phyloP scores from a whole-genome alignment of 2,329 filamentous ascomycete genomes.

The Clathrospora elynae region DNA sequence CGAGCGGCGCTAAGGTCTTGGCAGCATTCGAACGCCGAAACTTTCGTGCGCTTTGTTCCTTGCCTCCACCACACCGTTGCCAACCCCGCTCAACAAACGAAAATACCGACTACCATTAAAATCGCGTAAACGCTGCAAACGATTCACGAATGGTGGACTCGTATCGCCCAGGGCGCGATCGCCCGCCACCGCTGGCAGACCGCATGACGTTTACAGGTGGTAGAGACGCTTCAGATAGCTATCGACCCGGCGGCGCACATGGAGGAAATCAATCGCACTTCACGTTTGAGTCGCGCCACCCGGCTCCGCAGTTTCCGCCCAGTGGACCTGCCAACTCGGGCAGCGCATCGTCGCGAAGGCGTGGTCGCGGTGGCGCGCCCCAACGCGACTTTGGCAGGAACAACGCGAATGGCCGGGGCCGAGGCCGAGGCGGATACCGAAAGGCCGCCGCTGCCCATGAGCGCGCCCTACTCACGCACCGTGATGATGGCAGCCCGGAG shows the following conservation, averaged over 20 bases:
- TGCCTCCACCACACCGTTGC: slow-evolving; percentile 6
- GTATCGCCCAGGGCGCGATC: slow-evolving; percentile 34
- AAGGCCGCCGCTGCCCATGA: slow-evolving; percentile 48
- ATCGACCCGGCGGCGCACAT: slow-evolving; percentile 29
- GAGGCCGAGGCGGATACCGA: slow-evolving; percentile 26
- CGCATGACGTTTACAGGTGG: slow-evolving; percentile 39
- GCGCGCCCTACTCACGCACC: slow-evolving; percentile 52
- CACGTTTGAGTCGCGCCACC: slow-evolving; percentile 40
- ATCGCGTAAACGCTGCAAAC: slow-evolving; percentile 11
- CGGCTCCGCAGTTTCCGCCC: slow-evolving; percentile 39
- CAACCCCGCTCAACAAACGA: slow-evolving; percentile 11
- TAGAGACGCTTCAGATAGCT: slow-evolving; percentile 30
- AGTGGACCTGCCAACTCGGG: slow-evolving; percentile 26
- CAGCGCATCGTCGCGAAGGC: slow-evolving; percentile 15
- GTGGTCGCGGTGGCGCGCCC: slow-evolving; percentile 24
- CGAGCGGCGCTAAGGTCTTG: slow-evolving; percentile 18
- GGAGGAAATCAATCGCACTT: slow-evolving; percentile 36
- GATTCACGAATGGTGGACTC: slow-evolving; percentile 31
- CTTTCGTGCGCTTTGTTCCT: slow-evolving; percentile 18
- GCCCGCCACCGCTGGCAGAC: slow-evolving; percentile 28
- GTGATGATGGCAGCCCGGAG: slow-evolving; percentile 52
- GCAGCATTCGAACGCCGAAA: slow-evolving; percentile 17
- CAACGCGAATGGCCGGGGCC: slow-evolving; percentile 21
- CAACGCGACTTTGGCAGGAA: slow-evolving; percentile 24
- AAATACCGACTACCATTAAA: background rate